Evolutionary conservation across 148 eudicot species (phyloP).

Genomic region (Camellia sinensis): DNA sequence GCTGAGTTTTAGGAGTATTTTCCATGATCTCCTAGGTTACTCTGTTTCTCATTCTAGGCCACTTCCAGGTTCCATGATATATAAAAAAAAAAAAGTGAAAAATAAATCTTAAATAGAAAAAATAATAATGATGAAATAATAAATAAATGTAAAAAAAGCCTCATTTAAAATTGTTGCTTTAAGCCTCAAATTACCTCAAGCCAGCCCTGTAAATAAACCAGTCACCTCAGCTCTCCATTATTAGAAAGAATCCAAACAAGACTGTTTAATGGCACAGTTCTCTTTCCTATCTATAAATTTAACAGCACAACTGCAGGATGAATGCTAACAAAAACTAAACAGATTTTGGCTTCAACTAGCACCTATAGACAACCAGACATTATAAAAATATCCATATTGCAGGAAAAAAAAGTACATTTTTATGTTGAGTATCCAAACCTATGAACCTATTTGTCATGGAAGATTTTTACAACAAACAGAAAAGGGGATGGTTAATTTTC

Average conservation of each 20-base stretch:
- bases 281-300: too few relatives aligned
- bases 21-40: too few relatives aligned
- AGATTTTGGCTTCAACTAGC: background rate
- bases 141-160: background rate
- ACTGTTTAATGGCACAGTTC: too few relatives aligned
- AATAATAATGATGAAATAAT: background rate
- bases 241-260: too few relatives aligned
- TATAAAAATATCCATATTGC: background rate
- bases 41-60: too few relatives aligned
- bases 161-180: too few relatives aligned
- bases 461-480: background rate
- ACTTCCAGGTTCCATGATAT: too few relatives aligned
- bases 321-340: background rate
- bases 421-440: background rate
- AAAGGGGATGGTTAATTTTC: background rate
- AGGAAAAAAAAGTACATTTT: background rate
- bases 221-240: too few relatives aligned
- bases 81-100: too few relatives aligned
- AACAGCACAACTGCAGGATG: background rate
- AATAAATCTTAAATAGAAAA: too few relatives aligned
- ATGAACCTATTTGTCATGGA: background rate
- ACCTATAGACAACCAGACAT: background rate
- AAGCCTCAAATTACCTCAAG: too few relatives aligned
- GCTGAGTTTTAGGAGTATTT: too few relatives aligned
- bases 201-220: background rate